These are phyloP conservation scores for Blastobotrys buckinghamii DNA, from an alignment of 1,139 yeast species.

Conservation along the genomic window DNA sequence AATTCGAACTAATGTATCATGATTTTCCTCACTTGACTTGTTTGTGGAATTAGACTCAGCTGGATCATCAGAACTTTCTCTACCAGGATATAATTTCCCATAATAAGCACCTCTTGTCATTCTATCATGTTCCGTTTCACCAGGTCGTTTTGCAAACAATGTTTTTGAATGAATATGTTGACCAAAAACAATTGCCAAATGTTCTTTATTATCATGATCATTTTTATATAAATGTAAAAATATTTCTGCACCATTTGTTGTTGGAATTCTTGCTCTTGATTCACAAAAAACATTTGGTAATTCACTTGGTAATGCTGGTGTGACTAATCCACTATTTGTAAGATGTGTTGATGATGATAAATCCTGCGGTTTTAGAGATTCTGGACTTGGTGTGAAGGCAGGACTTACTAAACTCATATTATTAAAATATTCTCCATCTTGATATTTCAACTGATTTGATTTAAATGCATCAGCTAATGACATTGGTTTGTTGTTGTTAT, in stretches of 20 bases:
- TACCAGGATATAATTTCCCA: conserved; percentile 83
- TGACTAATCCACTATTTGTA: background rate
- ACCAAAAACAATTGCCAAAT: conserved; percentile 94
- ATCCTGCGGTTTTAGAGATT: conserved; percentile 7
- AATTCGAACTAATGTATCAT: conserved; percentile 60
- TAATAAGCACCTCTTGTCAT: conserved; percentile 97
- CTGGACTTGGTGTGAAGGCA: conserved; percentile 30
- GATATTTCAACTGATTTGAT: conserved; percentile 3
- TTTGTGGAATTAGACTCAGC: too few relatives aligned
- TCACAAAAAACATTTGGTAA: conserved; percentile 80
- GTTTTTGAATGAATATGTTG: conserved; percentile 78
- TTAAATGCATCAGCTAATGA: background rate
- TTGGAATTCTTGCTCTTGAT: conserved; percentile 89
- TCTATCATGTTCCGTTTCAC: conserved; percentile 84
- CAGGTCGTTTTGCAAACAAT: conserved; percentile 53
- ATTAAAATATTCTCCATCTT: conserved; percentile 14
- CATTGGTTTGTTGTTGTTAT: conserved; percentile 2
- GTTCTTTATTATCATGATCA: conserved; percentile 85
- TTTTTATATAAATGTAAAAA: conserved; percentile 85
- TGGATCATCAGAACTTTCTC: conserved; percentile 42
- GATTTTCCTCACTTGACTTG: conserved; percentile 29
- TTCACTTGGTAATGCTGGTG: conserved; percentile 13
- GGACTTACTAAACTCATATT: conserved; percentile 33
- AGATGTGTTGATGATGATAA: background rate
- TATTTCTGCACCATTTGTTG: conserved; percentile 89